Percentiles rank a stretch among this genome's conserved stretches.
These are phyloP conservation scores for Coprinopsis strossmayeri DNA, from an alignment of 768 basidiomycete species.

Conservation along the genomic window DNA sequence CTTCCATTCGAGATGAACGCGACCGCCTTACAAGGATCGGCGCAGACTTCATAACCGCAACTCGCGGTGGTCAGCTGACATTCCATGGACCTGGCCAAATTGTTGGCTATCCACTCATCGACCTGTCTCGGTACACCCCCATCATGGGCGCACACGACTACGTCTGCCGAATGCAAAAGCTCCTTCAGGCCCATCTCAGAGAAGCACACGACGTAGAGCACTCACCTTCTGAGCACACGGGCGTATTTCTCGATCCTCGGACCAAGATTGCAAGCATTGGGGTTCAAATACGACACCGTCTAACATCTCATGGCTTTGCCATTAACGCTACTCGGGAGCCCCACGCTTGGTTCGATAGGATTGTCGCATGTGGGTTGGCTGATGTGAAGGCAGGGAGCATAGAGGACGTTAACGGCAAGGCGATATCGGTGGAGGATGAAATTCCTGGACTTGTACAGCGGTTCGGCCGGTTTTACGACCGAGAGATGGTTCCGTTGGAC, in stretches of 20 bases:
- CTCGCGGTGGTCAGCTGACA: slow-evolving; percentile 89
- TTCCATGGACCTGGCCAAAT: slow-evolving; percentile 98
- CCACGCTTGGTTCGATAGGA: slow-evolving; percentile 73
- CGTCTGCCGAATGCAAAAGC: slow-evolving; percentile 74
- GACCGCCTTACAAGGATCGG: slow-evolving; percentile 66
- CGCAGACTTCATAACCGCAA: slow-evolving; percentile 79
- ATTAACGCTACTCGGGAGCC: slow-evolving; percentile 86
- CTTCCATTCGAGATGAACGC: slow-evolving; percentile 51
- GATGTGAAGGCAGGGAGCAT: slow-evolving; percentile 78
- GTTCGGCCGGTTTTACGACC: slow-evolving; percentile 42
- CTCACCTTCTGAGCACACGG: slow-evolving; percentile 73
- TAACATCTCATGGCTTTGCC: slow-evolving; percentile 94
- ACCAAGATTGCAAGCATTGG: slow-evolving; percentile 95
- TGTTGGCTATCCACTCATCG: slow-evolving; percentile 91
- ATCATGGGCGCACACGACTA: slow-evolving; percentile 71
- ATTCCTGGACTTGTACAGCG: slow-evolving; percentile 41
- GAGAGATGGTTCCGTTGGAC: slow-evolving; percentile 41
- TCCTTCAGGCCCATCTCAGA: slow-evolving; percentile 56
- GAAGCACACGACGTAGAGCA: slow-evolving; percentile 53
- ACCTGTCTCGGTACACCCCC: slow-evolving; percentile 76
- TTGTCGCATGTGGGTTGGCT: slow-evolving; percentile 87
- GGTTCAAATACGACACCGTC: slow-evolving; percentile 89
- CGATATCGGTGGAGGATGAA: slow-evolving; percentile 41
- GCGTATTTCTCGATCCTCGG: slow-evolving; percentile 74
- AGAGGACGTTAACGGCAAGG: slow-evolving; percentile 33